These are phyloP conservation scores for Mallotus nudiflorus DNA, from an alignment of 345 rosid species.

Conservation along the genomic window DNA sequence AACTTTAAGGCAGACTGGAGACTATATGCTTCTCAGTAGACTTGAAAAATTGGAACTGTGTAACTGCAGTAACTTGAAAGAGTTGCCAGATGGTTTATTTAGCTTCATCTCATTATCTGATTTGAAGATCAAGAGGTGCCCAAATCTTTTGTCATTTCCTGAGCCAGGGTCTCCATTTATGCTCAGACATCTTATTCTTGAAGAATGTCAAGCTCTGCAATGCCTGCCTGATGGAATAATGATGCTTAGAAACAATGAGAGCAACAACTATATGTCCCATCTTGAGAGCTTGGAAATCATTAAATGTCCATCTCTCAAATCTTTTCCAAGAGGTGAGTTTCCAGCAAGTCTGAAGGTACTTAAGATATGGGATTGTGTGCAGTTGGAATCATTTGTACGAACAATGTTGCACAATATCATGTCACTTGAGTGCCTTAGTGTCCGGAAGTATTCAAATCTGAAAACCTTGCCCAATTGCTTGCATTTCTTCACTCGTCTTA, in stretches of 20 bases:
- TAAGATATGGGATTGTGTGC: slow-evolving; percentile 6
- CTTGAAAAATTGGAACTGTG: slow-evolving; percentile 6
- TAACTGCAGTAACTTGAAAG: not conserved
- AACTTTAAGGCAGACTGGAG: not conserved
- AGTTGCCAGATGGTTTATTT: slow-evolving; percentile 2
- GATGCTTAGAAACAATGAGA: not conserved
- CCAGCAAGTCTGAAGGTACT: slow-evolving; percentile 9
- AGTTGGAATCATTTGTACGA: not conserved
- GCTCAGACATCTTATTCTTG: slow-evolving; percentile 8
- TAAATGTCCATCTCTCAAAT: slow-evolving; percentile 9
- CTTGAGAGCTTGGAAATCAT: slow-evolving; percentile 9
- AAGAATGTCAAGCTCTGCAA: slow-evolving; percentile 10
- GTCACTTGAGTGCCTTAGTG: not conserved
- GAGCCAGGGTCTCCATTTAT: slow-evolving; percentile 1
- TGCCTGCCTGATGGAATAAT: not conserved
- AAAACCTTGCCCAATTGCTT: slow-evolving; percentile 1
- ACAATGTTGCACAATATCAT: not conserved
- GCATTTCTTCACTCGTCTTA: not conserved
- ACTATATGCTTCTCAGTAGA: not conserved
- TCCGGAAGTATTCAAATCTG: not conserved
- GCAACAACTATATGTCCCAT: not conserved
- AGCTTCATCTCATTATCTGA: slow-evolving; percentile 1
- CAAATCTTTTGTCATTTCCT: slow-evolving; percentile 14
- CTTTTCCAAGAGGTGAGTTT: slow-evolving; percentile 11
- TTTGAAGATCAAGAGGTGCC: slow-evolving; percentile 21